These are phyloP conservation scores for Pythium chondricola DNA, from an alignment of 352 stramenopile species.

Conservation along the genomic window DNA sequence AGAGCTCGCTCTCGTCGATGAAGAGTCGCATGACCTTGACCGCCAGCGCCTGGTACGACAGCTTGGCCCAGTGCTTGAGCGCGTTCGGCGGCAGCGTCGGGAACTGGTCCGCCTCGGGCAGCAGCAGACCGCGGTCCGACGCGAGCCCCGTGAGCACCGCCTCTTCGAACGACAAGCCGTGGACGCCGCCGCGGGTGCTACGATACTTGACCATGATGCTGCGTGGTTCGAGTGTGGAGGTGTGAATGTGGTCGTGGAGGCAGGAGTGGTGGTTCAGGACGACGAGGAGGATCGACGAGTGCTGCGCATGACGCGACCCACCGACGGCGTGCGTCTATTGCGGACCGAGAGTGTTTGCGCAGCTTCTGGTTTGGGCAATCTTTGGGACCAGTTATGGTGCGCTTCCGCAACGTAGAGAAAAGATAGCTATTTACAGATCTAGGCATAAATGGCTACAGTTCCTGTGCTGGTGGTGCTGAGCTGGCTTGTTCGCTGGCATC, in stretches of 20 bases:
- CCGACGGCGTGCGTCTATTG: not conserved
- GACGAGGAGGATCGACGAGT: not conserved
- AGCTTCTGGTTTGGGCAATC: constrained; percentile 2
- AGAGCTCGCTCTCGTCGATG: constrained; percentile 94
- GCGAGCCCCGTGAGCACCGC: constrained; percentile 82
- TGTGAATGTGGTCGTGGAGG: not conserved
- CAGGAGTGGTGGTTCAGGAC: not conserved
- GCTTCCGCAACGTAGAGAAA: not conserved
- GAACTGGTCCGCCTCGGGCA: constrained; percentile 77
- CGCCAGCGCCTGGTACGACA: constrained; percentile 94
- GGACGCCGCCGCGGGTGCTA: constrained; percentile 76
- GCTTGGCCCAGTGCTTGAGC: constrained; percentile 71
- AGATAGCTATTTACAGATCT: constrained; percentile 13
- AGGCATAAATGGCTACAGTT: constrained; percentile 18
- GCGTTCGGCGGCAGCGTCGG: constrained; percentile 61
- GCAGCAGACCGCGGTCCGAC: constrained; percentile 76
- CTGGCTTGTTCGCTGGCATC: too few relatives aligned
- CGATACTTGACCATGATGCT: constrained; percentile 77
- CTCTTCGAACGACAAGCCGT: constrained; percentile 80
- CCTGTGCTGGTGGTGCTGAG: not conserved
- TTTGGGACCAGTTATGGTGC: not conserved
- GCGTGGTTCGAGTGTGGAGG: not conserved
- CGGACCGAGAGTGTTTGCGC: constrained; percentile 17
- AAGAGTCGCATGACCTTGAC: constrained; percentile 95
- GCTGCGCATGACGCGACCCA: not conserved